phyloP scores from a whole-genome alignment of 2,329 filamentous ascomycete genomes.

The Diplocarpon rosae region DNA sequence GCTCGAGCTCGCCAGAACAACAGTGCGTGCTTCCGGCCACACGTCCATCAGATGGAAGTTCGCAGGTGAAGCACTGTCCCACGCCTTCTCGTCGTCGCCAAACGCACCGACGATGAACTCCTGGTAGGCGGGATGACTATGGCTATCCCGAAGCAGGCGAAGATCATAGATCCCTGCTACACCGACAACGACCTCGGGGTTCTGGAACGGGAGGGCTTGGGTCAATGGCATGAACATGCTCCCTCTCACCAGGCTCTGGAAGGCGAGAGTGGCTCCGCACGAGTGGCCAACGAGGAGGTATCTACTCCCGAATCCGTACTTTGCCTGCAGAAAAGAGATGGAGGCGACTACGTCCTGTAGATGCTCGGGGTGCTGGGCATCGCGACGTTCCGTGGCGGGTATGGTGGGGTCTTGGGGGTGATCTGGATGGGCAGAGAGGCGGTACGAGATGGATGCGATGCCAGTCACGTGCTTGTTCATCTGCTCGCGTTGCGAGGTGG shows the following conservation, averaged over 20 bases:
- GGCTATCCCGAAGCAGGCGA: slow-evolving; percentile 11
- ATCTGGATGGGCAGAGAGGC: slow-evolving; percentile 45
- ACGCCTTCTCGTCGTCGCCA: slow-evolving; percentile 34
- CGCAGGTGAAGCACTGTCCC: slow-evolving; percentile 34
- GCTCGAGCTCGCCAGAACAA: slow-evolving; percentile 26
- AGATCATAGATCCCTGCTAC: slow-evolving; percentile 60
- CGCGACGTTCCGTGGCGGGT: slow-evolving; percentile 24
- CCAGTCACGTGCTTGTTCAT: slow-evolving; percentile 37
- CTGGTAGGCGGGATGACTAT: slow-evolving; percentile 15
- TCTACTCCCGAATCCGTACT: slow-evolving; percentile 33
- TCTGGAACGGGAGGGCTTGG: slow-evolving; percentile 1
- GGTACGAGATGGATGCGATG: slow-evolving; percentile 55
- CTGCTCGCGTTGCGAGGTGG: slow-evolving; percentile 25
- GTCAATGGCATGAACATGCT: background rate
- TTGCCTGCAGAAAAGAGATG: slow-evolving; percentile 37
- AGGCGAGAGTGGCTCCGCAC: slow-evolving; percentile 51
- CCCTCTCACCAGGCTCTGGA: slow-evolving; percentile 36
- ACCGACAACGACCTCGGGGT: slow-evolving; percentile 44
- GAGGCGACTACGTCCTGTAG: slow-evolving; percentile 43
- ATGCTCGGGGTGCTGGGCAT: slow-evolving; percentile 48
- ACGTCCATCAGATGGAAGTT: background rate
- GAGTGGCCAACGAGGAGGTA: slow-evolving; percentile 53
- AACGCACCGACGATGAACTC: slow-evolving; percentile 32
- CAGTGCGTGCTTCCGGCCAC: slow-evolving; percentile 8
- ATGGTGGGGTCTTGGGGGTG: slow-evolving; percentile 29